Conservation (phyloP, 352 stramenopile genomes). For the Phytophthora palmivora region DNA sequence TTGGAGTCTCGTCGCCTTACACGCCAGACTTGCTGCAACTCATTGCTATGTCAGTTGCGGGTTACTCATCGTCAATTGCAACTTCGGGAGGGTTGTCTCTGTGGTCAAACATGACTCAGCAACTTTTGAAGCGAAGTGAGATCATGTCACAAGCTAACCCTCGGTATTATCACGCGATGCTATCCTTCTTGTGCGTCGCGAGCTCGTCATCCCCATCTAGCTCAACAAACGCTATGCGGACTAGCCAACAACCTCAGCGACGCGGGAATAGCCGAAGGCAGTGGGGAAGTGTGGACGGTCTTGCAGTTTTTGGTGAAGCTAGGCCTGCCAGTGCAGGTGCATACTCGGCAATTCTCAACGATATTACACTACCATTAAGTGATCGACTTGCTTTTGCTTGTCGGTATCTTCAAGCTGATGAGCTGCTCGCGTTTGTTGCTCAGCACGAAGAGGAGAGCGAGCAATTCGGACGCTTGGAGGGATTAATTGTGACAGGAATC, state of each 20-base stretch:
- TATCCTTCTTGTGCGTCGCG: slow-evolving; percentile 73
- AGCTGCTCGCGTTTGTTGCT: slow-evolving; percentile 87
- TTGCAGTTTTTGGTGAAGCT: slow-evolving; percentile 45
- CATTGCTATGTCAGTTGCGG: slow-evolving; percentile 89
- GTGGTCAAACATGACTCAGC: slow-evolving; percentile 82
- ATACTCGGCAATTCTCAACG: slow-evolving; percentile 86
- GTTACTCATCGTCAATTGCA: slow-evolving; percentile 68
- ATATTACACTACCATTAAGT: slow-evolving; percentile 85
- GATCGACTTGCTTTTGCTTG: slow-evolving; percentile 94
- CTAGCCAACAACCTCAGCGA: slow-evolving; percentile 40
- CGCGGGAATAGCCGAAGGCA: slow-evolving; percentile 47
- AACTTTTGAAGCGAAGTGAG: slow-evolving; percentile 80
- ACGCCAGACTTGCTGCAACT: slow-evolving; percentile 85
- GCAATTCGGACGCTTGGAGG: slow-evolving; percentile 88
- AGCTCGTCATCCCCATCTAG: slow-evolving; percentile 44
- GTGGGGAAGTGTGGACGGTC: slow-evolving; percentile 71
- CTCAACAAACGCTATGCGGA: slow-evolving; percentile 28
- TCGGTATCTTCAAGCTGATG: slow-evolving; percentile 84
- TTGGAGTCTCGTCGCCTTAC: slow-evolving; percentile 44
- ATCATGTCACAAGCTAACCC: slow-evolving; percentile 66
- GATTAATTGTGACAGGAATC: slow-evolving; percentile 91
- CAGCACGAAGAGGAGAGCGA: slow-evolving; percentile 84
- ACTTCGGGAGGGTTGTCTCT: slow-evolving; percentile 56
- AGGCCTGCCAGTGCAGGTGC: slow-evolving; percentile 43
- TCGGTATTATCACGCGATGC: slow-evolving; percentile 84